Evolutionary conservation across 129 eudicot species (phyloP).

Genomic region (Arctium lappa): DNA sequence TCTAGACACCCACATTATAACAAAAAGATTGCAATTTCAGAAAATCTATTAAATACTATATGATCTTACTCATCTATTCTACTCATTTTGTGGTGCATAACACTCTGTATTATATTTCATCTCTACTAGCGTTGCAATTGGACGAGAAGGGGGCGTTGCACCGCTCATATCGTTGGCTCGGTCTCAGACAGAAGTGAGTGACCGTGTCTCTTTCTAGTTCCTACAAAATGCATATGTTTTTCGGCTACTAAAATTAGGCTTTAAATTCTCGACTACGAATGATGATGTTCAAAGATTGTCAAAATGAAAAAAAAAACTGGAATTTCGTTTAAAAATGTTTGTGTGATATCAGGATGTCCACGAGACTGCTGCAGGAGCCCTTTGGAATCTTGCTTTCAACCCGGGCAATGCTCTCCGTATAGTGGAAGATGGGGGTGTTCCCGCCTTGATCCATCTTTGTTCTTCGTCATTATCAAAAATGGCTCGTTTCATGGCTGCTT

Average conservation of each 20-base stretch:
- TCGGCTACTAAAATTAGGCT: background rate
- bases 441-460: slow-evolving; percentile 75
- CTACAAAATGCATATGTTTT: background rate
- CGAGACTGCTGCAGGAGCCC: slow-evolving; percentile 99
- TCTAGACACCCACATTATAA: background rate
- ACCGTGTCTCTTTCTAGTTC: slow-evolving; percentile 15
- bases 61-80: background rate
- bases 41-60: background rate
- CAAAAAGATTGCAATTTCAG: slow-evolving; percentile 12
- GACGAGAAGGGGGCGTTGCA: slow-evolving; percentile 94
- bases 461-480: slow-evolving; percentile 85
- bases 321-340: background rate
- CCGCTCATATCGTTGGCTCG: slow-evolving; percentile 83
- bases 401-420: slow-evolving; percentile 96
- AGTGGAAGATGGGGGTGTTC: slow-evolving; percentile 96
- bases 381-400: slow-evolving; percentile 97
- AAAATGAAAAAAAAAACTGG: background rate
- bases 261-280: background rate
- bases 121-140: slow-evolving; percentile 81
- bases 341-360: slow-evolving; percentile 75
- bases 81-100: slow-evolving; percentile 15
- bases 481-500: slow-evolving; percentile 98
- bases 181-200: slow-evolving; percentile 70
- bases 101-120: slow-evolving; percentile 9
- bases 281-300: background rate